Evolutionary conservation across 2,329 filamentous ascomycete genomes (phyloP).

Genomic region (Trichoderma breve): DNA sequence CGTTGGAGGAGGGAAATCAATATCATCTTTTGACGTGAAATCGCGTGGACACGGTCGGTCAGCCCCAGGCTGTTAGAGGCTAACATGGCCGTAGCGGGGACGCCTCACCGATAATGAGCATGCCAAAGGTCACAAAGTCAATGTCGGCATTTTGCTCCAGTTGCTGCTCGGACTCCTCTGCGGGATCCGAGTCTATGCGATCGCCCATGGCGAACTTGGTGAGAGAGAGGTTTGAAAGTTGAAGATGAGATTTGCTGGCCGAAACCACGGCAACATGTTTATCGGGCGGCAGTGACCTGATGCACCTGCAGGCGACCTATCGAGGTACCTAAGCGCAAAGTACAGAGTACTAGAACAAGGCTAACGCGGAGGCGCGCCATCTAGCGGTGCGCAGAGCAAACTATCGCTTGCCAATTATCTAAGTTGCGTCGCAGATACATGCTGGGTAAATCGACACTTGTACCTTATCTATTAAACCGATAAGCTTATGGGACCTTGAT

Average conservation of each 20-base stretch:
- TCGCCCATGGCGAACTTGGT: conserved; percentile 8
- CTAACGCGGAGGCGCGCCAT: not conserved
- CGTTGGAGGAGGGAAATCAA: conserved; percentile 73
- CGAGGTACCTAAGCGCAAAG: not conserved
- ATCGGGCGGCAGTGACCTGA: conserved; percentile 14
- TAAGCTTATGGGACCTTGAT: not conserved
- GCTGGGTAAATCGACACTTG: not conserved
- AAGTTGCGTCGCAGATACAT: not conserved
- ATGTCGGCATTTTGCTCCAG: conserved; percentile 33
- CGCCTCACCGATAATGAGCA: conserved; percentile 68
- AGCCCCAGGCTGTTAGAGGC: conserved; percentile 9
- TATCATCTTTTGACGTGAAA: conserved; percentile 67
- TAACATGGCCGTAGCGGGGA: conserved; percentile 6
- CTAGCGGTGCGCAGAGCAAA: not conserved
- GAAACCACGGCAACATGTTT: not conserved
- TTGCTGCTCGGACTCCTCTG: conserved; percentile 4
- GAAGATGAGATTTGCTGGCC: not conserved
- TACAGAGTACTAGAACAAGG: not conserved
- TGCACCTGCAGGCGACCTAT: not conserved
- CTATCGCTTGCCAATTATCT: not conserved
- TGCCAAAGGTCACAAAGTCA: conserved; percentile 68
- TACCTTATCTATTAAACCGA: not conserved
- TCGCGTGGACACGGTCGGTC: conserved; percentile 1
- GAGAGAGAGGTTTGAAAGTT: not conserved
- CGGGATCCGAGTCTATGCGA: not conserved